A percentile compares a stretch with the other conserved stretches of the same genome.
Conservation (phyloP, 257 asterid species). For the Echites panduratus region DNA sequence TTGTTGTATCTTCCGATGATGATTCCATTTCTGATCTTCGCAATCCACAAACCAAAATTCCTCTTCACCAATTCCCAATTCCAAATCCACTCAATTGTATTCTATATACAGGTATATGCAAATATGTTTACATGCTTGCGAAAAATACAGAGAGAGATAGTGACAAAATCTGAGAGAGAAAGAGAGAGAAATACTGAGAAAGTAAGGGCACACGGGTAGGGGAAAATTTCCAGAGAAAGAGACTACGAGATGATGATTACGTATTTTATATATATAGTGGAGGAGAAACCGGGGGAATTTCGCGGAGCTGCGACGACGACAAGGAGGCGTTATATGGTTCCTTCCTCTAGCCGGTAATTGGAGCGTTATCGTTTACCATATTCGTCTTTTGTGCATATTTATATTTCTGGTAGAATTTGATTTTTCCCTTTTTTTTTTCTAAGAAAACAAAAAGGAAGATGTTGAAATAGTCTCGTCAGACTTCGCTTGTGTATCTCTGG, state of each 20-base stretch:
- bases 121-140: background rate
- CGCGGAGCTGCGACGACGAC: background rate
- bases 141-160: too few relatives aligned
- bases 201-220: background rate
- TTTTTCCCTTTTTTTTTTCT: background rate
- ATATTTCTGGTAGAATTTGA: background rate
- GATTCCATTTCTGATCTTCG: slow-evolving; percentile 19
- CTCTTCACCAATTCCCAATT: slow-evolving; percentile 7
- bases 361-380: background rate
- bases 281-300: background rate
- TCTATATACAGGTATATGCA: background rate
- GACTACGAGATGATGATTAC: background rate
- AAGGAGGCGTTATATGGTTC: background rate
- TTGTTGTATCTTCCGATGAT: slow-evolving; percentile 6
- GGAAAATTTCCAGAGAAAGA: background rate
- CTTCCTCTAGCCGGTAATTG: background rate
- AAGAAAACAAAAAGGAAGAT: background rate
- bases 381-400: background rate
- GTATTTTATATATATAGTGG: background rate
- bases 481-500: too few relatives aligned
- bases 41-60: background rate
- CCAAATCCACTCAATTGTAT: background rate
- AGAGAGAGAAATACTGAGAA: slow-evolving; percentile 4
- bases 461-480: background rate
- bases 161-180: background rate